Base-by-base conservation (phyloP, 73 alveolate genomes). In the Halteria grandinella region DNA sequence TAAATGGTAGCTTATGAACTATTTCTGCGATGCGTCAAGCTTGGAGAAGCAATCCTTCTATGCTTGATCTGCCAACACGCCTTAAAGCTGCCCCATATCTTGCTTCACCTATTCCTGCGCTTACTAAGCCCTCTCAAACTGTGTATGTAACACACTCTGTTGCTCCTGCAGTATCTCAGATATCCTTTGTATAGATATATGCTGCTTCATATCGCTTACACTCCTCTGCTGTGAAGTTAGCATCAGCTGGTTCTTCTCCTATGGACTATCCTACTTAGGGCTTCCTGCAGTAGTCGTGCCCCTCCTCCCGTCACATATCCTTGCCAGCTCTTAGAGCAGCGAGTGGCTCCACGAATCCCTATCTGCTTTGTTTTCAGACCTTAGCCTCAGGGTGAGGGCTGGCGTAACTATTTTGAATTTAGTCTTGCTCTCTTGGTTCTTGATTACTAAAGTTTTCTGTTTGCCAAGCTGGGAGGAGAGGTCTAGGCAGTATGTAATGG, bases 211-310 rank as follows among this genome's bases (percentile, higher is more conserved):
- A 18, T 36, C 2, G 24, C 43, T 60, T 2, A 60, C 80, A 4
- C 12, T 66, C 58, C 45, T 66, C 29, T 20, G 28, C 27, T 21
- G 39, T n/a, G 14, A 14, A 32, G 10, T 15, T 24, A n/a, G 23
- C 50, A 6, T 27, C 32, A 2, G 23, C 29, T 28, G 34, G 34
- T 4, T 20, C 80, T 8, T 45, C 2, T 21, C 66, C 18, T 32
- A 45, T 47, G 12, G 66, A 66, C 66, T 44, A 66, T 28, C 31
- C 66, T 66, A 31, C 62, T 66, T 14, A 66, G 53, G 2, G 57
- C 58, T 41, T 21, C 21, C n/a, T n/a, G n/a, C n/a, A n/a, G n/a
- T n/a, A n/a, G n/a, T n/a, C n/a, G n/a, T n/a, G n/a, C n/a, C n/a
- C n/a, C n/a, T n/a, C n/a, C n/a, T n/a, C n/a, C n/a, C n/a, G n/a